Evolutionary conservation across 1,284 basidiomycete genomes (phyloP).

Genomic region (Polyporus tsugae): DNA sequence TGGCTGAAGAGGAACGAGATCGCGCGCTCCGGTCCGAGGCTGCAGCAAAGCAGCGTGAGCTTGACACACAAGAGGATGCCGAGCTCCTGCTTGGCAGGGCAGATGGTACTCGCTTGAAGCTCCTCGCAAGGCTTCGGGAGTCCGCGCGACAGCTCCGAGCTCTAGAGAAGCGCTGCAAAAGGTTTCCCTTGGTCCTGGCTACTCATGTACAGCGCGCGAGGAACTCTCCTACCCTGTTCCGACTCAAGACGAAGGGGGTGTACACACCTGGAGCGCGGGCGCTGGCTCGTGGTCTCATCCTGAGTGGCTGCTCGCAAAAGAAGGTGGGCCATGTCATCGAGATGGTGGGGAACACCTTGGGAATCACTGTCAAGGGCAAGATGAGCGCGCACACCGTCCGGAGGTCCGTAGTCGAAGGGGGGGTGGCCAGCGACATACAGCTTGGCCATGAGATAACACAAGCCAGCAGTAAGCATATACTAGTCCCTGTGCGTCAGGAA

Average conservation of each 20-base stretch:
- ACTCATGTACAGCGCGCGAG: neutral
- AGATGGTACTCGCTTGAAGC: no score
- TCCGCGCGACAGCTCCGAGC: neutral
- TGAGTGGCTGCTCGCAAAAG: neutral
- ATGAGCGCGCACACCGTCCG: constrained; percentile 6
- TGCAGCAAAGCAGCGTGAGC: no score
- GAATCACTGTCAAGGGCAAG: neutral
- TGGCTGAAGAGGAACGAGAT: no score
- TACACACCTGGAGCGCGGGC: neutral
- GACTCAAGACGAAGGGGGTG: constrained; percentile 6
- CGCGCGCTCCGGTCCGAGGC: no score
- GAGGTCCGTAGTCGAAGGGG: neutral
- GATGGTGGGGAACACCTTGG: neutral
- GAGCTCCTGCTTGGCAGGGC: no score
- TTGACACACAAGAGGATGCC: no score
- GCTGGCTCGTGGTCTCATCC: neutral
- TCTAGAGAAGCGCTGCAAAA: constrained; percentile 1
- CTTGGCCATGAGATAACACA: neutral
- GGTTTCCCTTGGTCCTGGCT: neutral
- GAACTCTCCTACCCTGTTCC: neutral
- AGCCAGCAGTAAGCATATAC: neutral
- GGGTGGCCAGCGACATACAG: neutral
- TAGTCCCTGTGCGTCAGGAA: neutral
- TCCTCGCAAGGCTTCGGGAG: no score
- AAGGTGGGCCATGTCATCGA: neutral